Percentiles rank a stretch among this genome's conserved stretches.
Evolutionary conservation across 192 early-diverging fungal genomes (phyloP).

Genomic region (Coemansia sp.): DNA sequence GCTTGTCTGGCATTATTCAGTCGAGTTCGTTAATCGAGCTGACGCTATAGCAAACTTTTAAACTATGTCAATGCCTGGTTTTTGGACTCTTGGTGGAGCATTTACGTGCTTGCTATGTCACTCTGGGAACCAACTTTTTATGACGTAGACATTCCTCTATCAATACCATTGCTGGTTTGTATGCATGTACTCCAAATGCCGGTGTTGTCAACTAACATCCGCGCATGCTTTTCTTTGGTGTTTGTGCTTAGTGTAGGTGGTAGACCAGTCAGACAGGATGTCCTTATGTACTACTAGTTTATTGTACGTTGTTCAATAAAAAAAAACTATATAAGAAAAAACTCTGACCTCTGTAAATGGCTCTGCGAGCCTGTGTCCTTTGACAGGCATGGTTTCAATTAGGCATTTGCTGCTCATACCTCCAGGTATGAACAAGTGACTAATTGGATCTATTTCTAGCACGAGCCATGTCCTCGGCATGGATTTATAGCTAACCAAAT

Average conservation of each 20-base stretch:
- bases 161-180: neutral
- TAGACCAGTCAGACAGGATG: neutral
- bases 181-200: neutral
- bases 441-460: no score
- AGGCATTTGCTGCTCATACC: neutral
- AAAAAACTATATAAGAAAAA: neutral
- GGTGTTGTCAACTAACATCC: neutral
- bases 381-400: neutral
- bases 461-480: no score
- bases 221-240: neutral
- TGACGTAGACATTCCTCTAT: conserved; percentile 24
- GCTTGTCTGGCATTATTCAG: neutral
- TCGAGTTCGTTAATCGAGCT: conserved; percentile 28
- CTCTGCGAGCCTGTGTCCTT: neutral
- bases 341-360: neutral
- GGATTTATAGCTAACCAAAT: no score
- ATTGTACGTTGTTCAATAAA: neutral
- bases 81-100: conserved; percentile 25
- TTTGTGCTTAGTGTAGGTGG: neutral
- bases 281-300: neutral
- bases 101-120: conserved; percentile 11
- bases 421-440: neutral
- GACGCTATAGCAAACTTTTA: conserved; percentile 17
- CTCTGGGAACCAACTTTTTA: conserved; percentile 50
- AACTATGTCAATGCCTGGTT: conserved; percentile 50